Base-by-base conservation (phyloP, 1,284 basidiomycete genomes). In the Leccinum pachyderme region DNA sequence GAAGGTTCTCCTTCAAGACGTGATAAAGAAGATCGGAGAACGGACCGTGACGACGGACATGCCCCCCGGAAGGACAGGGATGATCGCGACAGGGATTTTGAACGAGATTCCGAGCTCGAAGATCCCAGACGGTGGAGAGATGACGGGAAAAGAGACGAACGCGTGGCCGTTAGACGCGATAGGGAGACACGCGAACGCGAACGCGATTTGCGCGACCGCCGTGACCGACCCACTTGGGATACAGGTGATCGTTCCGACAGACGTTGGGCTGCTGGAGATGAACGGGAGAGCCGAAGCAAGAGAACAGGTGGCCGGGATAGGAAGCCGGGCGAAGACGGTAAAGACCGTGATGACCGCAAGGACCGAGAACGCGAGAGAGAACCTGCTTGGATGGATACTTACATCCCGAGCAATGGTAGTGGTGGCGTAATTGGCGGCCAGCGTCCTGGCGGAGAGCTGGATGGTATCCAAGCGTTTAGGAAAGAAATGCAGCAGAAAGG, bases 341-440 rank as follows among this genome's bases (percentile, higher is more conserved):
- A 78, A 63, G 81, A 82, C 41, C 76, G 76, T 56, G 83, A 82
- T 54, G 79, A 81, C 46, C 75, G 78, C 50, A 73, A 75, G 47
- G 82, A 83, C 47, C 73, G 79, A 59, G 84, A 86, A 63, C 84
- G 80, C 66, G 89, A 90, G 74, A 91, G 86, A 63, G 89, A 93
- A 66, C 92, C 91, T 22, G 91, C 91, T 15, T 94, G 91, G 91
- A 93, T 94, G 89, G 90, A 91, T 60, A 86, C 89, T n/a, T 91
- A 92, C 65, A 79, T 89, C 59, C 85, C 88, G 3, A 75, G 72
- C 44, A 77, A 78, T 41, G 68, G 79, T n/a, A 75, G 74, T 41
- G 73, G 75, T 53, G 86, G 84, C 12, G 84, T 89, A 53, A 74
- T 88, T 52, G 87, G 87, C 15, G 49, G 54, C 24, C 59, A 81